Evolutionary conservation across 2,329 filamentous ascomycete species (phyloP).

Genomic region (Sordariomycetes sp.): DNA sequence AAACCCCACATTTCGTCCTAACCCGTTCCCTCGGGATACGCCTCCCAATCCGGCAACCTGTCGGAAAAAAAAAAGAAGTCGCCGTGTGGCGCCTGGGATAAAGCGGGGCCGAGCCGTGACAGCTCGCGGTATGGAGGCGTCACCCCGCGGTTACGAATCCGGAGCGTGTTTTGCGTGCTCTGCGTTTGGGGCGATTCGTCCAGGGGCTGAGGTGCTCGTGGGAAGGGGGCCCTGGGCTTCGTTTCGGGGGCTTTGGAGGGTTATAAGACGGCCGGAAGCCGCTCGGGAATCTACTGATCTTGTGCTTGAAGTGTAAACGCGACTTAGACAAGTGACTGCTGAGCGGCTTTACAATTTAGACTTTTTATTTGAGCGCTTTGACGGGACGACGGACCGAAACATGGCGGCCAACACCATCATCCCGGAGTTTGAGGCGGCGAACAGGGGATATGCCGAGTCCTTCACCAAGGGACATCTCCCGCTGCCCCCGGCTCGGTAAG

Average conservation of each 20-base stretch:
- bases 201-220: neutral
- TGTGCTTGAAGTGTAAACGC: too few relatives aligned
- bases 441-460: conserved; percentile 43
- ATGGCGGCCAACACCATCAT: conserved; percentile 8
- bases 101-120: too few relatives aligned
- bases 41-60: too few relatives aligned
- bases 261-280: neutral
- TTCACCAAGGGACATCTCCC: conserved; percentile 56
- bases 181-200: neutral
- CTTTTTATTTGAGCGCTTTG: neutral
- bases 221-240: neutral
- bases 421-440: conserved; percentile 15
- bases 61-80: too few relatives aligned
- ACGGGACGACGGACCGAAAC: neutral
- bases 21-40: too few relatives aligned
- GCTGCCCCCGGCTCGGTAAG: conserved; percentile 49
- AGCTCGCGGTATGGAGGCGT: neutral
- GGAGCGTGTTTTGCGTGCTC: neutral
- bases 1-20: too few relatives aligned
- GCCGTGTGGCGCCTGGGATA: too few relatives aligned
- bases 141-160: neutral
- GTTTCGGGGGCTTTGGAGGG: neutral
- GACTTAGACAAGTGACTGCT: neutral
- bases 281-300: neutral
- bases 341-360: neutral